These are phyloP conservation scores for Chenopodium formosanum DNA, from an alignment of 148 eudicot species.

Conservation along the genomic window DNA sequence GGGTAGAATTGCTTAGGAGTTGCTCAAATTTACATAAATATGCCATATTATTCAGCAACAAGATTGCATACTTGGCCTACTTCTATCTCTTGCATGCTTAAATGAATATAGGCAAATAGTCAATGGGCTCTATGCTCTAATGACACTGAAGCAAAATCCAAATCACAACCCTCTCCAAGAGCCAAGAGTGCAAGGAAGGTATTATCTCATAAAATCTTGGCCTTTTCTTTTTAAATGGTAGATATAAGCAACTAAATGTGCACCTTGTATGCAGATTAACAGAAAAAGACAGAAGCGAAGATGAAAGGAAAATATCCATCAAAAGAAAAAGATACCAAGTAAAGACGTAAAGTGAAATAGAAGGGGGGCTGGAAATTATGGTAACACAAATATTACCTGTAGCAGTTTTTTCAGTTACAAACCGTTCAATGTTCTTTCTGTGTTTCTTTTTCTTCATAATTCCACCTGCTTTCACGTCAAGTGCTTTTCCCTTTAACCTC, in stretches of 20 bases:
- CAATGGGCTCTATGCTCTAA: too few relatives aligned
- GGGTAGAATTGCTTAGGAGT: too few relatives aligned
- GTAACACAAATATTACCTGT: constrained; percentile 36
- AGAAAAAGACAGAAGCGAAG: background rate
- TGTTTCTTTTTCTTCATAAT: constrained; percentile 68
- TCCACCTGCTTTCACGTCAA: constrained; percentile 60
- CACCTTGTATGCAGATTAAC: background rate
- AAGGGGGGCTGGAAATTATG: background rate
- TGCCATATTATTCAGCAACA: too few relatives aligned
- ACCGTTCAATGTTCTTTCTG: constrained; percentile 34
- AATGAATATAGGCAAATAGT: too few relatives aligned
- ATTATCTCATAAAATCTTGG: background rate
- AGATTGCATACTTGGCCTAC: too few relatives aligned
- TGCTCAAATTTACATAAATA: too few relatives aligned
- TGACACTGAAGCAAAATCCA: too few relatives aligned
- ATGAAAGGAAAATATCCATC: background rate
- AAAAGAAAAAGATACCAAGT: background rate
- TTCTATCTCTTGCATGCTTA: too few relatives aligned
- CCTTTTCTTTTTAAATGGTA: background rate
- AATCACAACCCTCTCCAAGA: too few relatives aligned
- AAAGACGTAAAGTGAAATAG: background rate
- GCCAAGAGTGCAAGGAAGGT: background rate
- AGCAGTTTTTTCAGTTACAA: constrained; percentile 22
- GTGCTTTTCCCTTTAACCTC: constrained; percentile 73
- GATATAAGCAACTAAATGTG: background rate